These are phyloP conservation scores for Neofusicoccum sp. DNA, from an alignment of 2,329 filamentous ascomycete species.

Conservation along the genomic window DNA sequence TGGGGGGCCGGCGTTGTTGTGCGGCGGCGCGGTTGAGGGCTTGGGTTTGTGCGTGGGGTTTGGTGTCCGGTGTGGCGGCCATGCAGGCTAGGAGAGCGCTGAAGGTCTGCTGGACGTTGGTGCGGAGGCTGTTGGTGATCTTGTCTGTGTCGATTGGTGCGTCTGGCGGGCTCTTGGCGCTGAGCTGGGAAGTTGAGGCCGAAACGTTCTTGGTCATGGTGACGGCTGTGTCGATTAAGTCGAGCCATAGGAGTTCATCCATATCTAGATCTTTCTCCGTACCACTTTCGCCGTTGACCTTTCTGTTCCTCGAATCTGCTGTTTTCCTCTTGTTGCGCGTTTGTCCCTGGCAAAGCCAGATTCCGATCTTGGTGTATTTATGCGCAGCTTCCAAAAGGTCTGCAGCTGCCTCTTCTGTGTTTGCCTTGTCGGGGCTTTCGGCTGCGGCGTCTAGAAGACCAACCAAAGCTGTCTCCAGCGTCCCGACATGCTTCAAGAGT, in stretches of 20 bases:
- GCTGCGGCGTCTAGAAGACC: conserved; percentile 68
- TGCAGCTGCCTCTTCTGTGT: conserved; percentile 67
- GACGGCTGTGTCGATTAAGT: conserved; percentile 65
- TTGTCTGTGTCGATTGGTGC: conserved; percentile 58
- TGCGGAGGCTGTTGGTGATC: conserved; percentile 69
- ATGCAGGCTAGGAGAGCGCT: conserved; percentile 80
- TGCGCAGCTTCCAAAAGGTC: conserved; percentile 77
- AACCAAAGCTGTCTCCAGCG: conserved; percentile 75
- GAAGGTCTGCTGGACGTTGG: conserved; percentile 86
- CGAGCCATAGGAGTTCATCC: conserved; percentile 68
- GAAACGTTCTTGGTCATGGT: conserved; percentile 52
- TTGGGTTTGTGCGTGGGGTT: conserved; percentile 32
- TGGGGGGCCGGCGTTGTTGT: conserved; percentile 17
- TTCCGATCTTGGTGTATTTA: conserved; percentile 89
- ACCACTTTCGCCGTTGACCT: conserved; percentile 37
- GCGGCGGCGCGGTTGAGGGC: conserved; percentile 27
- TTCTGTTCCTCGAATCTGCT: conserved; percentile 31
- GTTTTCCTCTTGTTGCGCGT: conserved; percentile 58
- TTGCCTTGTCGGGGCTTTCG: conserved; percentile 59
- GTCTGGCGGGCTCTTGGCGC: conserved; percentile 25
- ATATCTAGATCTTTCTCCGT: conserved; percentile 60
- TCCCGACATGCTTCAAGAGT: conserved; percentile 77
- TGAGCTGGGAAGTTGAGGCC: conserved; percentile 50
- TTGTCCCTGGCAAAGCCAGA: conserved; percentile 92
- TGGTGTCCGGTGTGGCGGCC: conserved; percentile 34